Evolutionary conservation across 768 basidiomycete genomes (phyloP).

Genomic region (Lactifluus echinatus): DNA sequence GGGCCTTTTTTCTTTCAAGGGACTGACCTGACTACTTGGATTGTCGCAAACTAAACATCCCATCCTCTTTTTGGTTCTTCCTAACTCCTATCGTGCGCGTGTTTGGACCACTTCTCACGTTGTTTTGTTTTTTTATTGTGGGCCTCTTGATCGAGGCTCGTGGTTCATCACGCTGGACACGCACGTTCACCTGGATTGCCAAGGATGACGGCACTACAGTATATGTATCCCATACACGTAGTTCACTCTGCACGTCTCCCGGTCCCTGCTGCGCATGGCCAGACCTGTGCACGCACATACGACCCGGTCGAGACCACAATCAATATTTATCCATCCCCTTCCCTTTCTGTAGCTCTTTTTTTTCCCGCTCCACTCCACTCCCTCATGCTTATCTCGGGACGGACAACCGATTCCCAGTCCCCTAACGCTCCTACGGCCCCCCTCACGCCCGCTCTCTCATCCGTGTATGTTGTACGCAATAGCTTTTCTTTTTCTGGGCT

Average conservation of each 20-base stretch:
- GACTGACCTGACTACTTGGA: background rate
- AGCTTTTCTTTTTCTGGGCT: background rate
- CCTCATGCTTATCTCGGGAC: too few species aligned
- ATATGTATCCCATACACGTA: background rate
- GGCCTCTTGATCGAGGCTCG: constrained; percentile 1
- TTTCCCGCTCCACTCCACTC: too few species aligned
- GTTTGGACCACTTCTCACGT: background rate
- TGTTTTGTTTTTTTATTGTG: too few species aligned
- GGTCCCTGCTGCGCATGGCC: background rate
- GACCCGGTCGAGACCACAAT: constrained; percentile 10
- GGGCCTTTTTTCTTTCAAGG: background rate
- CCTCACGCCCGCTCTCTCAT: too few species aligned
- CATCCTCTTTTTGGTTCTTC: too few species aligned
- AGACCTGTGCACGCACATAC: background rate
- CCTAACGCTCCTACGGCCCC: too few species aligned
- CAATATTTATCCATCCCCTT: background rate
- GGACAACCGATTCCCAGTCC: too few species aligned
- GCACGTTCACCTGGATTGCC: background rate
- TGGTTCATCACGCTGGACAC: constrained; percentile 2
- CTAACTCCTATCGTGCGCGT: constrained; percentile 6
- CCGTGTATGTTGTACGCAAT: background rate
- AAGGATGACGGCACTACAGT: too few species aligned
- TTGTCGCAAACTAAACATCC: too few species aligned
- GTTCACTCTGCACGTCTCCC: background rate
- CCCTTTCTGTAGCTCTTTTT: background rate